Evolutionary conservation across 306 rosid species (phyloP), one percentile per base, ranked within the genome.

Genomic region (Quercus berberidifolia): DNA sequence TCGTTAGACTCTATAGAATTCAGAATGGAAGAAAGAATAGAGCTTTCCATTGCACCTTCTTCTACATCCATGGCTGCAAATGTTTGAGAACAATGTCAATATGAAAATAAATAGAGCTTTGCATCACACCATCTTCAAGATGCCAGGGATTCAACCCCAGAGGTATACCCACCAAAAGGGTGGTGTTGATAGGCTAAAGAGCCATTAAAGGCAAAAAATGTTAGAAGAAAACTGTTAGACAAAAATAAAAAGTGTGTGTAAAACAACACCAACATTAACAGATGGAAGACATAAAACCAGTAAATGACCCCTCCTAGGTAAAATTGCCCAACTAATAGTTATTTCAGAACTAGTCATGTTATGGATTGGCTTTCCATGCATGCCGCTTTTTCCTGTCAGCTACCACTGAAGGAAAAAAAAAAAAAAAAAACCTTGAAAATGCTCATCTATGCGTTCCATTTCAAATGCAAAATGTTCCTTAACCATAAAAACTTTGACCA

Each of bases 51-150:
- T 12, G 57, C 67, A 21, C 65, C 71, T 69, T 71, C 78, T 71
- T 75, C 79, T n/a, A 71, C 28, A 17, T 74, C 89, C 89, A 86
- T 86, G 63, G 65, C 87, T 83, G 79, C 81, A 78, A 54, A 69
- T 31, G 26, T 41, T 10, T 31, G 25, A 33, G 21, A 80, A 62
- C 65, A 71, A 71, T 28, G 71, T 71, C 35, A 81, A 30, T 35
- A 54, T 46, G 15, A 46, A 12, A 46, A 46, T 11, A 46, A 3
- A 49, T 49, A 49, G 54, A 10, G 54, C 54, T 49, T 49, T 49
- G 54, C 54, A 49, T 10, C 17, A 49, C 54, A 49, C 54, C 1
- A 49, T 49, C 4, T 49, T 49, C 4, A 38, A 38, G 46, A 38
- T 38, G 46, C 46, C 46, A 38, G 46, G 46, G 11, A 38, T 38